Percentiles rank a stretch among this genome's conserved stretches.
Evolutionary conservation across 352 stramenopile genomes (phyloP).

Genomic region (Phytophthora sansomeana): DNA sequence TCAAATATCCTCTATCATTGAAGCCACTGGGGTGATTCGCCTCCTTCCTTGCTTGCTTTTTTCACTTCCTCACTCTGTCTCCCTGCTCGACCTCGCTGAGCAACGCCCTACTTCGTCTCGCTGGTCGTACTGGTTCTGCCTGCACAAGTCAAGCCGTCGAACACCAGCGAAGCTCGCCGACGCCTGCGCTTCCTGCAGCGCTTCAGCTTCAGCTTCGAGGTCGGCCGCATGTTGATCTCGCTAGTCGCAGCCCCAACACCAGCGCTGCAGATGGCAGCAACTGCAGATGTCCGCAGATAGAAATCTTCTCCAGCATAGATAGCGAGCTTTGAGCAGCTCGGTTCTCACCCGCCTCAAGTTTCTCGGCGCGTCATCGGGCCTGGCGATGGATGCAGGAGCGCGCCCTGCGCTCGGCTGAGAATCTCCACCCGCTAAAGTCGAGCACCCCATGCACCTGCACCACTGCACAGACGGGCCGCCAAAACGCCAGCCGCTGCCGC

Average conservation of each 20-base stretch:
- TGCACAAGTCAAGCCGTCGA: conserved; percentile 13
- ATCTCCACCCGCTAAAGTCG: background rate
- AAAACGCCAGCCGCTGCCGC: no score
- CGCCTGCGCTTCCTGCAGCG: conserved; percentile 10
- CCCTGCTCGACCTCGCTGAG: background rate
- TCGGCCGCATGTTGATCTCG: conserved; percentile 6
- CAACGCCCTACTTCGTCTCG: background rate
- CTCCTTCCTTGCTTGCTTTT: no score
- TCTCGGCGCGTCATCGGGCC: no score
- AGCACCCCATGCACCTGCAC: background rate
- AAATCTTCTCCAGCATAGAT: background rate
- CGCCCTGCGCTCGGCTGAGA: background rate
- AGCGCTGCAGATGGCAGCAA: background rate
- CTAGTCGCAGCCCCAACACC: conserved; percentile 12
- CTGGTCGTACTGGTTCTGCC: conserved; percentile 29
- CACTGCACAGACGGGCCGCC: background rate
- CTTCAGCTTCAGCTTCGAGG: no score
- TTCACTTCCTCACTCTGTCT: background rate
- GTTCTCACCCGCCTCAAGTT: no score
- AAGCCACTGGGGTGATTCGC: no score
- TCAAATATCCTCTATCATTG: no score
- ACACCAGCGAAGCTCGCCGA: conserved; percentile 23
- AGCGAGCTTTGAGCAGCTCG: background rate
- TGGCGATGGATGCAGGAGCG: no score
- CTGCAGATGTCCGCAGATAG: background rate